Conservation (phyloP, 2,329 filamentous ascomycete genomes). For the Colletotrichum sp. region DNA sequence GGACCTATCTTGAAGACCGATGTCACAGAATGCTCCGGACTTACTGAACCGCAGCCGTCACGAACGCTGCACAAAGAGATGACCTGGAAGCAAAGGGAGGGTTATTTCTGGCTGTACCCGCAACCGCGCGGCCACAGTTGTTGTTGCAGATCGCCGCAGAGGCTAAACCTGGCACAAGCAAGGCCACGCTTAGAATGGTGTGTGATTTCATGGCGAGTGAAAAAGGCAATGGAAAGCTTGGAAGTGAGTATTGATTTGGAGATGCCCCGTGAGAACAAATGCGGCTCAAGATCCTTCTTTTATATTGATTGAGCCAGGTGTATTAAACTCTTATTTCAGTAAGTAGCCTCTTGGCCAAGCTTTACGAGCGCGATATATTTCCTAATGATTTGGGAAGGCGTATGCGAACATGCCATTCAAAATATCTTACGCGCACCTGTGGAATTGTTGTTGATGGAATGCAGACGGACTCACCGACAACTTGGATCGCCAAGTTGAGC, state of each 20-base stretch:
- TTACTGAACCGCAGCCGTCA: conserved; percentile 5
- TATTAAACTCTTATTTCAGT: background rate
- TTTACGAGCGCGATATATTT: background rate
- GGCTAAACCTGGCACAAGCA: background rate
- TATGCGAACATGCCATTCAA: background rate
- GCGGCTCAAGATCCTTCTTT: background rate
- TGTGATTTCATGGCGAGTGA: background rate
- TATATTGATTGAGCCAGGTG: background rate
- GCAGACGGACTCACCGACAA: background rate
- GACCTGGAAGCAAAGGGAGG: background rate
- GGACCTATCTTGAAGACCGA: background rate
- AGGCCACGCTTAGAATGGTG: background rate
- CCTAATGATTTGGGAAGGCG: background rate
- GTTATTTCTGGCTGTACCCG: background rate
- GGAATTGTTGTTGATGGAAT: background rate
- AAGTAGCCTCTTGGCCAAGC: background rate
- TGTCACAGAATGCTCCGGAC: background rate
- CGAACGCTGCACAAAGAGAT: conserved; percentile 3
- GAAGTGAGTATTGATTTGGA: background rate
- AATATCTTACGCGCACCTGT: background rate
- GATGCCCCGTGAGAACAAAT: background rate
- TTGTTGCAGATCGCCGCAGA: conserved; percentile 13
- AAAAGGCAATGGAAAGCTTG: too few relatives aligned
- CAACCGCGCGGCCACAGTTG: conserved; percentile 17
- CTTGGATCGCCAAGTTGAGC: background rate